Conservation (phyloP, 305 asterid genomes). For the Salvia sclarea region DNA sequence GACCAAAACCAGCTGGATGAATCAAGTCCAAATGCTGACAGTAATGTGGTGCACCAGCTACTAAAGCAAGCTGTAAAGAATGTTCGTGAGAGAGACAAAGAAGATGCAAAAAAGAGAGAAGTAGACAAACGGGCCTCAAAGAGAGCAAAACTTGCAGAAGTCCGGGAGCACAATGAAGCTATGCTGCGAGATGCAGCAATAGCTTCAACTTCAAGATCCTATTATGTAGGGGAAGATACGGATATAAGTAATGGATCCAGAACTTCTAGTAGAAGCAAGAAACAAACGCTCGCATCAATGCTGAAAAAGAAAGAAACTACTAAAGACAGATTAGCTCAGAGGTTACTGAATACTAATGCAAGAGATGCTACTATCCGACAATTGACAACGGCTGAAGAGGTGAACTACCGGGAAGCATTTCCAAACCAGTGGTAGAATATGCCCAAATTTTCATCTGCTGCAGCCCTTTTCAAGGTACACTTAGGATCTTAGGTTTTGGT, state of each 20-base stretch:
- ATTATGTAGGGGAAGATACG: slow-evolving; percentile 51
- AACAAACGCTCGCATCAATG: slow-evolving; percentile 77
- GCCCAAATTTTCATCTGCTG: neutral
- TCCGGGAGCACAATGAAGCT: slow-evolving; percentile 73
- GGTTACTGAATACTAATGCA: slow-evolving; percentile 54
- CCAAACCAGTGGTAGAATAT: slow-evolving; percentile 79
- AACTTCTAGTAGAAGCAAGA: slow-evolving; percentile 45
- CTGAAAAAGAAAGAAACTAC: slow-evolving; percentile 73
- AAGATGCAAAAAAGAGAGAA: slow-evolving; percentile 52
- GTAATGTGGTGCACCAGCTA: slow-evolving; percentile 41
- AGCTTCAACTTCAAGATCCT: slow-evolving; percentile 73
- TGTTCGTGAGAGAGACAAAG: slow-evolving; percentile 65
- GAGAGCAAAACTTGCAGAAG: slow-evolving; percentile 73
- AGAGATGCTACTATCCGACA: slow-evolving; percentile 53
- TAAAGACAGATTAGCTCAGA: slow-evolving; percentile 65
- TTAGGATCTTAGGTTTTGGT: neutral
- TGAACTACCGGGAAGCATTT: slow-evolving; percentile 73
- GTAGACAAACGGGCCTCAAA: slow-evolving; percentile 53
- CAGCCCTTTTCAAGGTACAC: slow-evolving; percentile 1
- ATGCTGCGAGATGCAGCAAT: slow-evolving; percentile 78
- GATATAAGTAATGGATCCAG: slow-evolving; percentile 38
- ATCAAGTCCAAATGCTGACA: slow-evolving; percentile 36
- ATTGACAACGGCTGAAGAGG: slow-evolving; percentile 54
- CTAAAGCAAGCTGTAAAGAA: slow-evolving; percentile 73
- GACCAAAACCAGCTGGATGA: slow-evolving; percentile 35